Evolutionary conservation across 164 flowering plant genomes (phyloP).

Genomic region (Vitis cinerea): DNA sequence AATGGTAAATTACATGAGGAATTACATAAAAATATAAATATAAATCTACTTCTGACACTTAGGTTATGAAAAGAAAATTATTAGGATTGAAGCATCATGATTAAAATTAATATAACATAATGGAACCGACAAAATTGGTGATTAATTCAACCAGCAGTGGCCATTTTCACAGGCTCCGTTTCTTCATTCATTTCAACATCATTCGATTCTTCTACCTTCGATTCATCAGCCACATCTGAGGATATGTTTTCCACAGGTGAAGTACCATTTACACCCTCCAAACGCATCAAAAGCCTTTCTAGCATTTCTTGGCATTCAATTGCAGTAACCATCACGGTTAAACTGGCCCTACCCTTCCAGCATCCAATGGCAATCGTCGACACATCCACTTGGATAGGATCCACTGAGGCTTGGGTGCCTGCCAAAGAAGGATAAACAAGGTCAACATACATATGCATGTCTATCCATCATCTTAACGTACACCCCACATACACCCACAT

Average conservation of each 20-base stretch:
- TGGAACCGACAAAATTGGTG: neutral
- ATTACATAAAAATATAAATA: neutral
- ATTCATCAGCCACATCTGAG: constrained; percentile 1
- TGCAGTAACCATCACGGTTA: constrained; percentile 78
- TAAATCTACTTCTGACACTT: neutral
- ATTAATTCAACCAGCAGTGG: neutral
- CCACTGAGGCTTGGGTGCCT: constrained; percentile 31
- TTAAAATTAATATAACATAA: neutral
- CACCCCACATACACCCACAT: neutral
- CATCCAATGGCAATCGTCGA: constrained; percentile 88
- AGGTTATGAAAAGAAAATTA: neutral
- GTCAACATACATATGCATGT: neutral
- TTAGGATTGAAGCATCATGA: neutral
- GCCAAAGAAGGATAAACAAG: constrained; percentile 14
- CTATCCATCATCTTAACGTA: too few species aligned
- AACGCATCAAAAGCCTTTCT: constrained; percentile 56
- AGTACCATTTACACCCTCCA: constrained; percentile 18
- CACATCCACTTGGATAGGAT: constrained; percentile 35
- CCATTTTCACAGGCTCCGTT: neutral
- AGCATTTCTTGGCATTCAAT: constrained; percentile 81
- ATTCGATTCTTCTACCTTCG: neutral
- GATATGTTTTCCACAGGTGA: constrained; percentile 14
- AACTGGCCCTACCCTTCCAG: constrained; percentile 82
- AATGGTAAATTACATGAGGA: neutral
- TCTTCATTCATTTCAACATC: constrained; percentile 5